Base-by-base conservation (phyloP, 78 protist species). In the Dictyostelium discoideum region DNA sequence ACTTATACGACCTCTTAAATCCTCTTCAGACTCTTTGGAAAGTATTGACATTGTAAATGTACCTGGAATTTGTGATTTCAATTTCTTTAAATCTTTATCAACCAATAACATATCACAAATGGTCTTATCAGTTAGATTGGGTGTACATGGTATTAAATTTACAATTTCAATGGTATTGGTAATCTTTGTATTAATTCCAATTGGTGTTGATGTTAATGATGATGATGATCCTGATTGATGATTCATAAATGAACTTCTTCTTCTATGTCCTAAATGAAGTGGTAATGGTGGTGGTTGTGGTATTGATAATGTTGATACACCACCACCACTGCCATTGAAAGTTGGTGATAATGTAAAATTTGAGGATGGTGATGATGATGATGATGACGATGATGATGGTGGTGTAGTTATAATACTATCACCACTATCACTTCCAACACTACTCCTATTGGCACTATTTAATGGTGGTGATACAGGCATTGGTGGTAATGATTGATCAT, bases 61-160 rank as follows among this genome's bases (percentile, higher is more conserved):
- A 69, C 87, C 95, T 72, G 85, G 95, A n/a, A 90, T 85, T 74
- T 74, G 81, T 5, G 87, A 37, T 74, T 90, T 90, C 3, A 82
- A 63, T 72, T 90, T 90, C 24, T 73, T 80, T 13, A 90, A 65
- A 37, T 90, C 95, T 37, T 90, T 90, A 50, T 90, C 95, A 44
- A 40, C 76, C 5, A 72, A 24, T 20, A 90, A 40, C 83, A 90
- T 24, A 13, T 90, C 95, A 24, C 95, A 90, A 48, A 90, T 90
- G 2, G 95, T 67, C 46, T 50, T 72, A 54, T 90, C 95, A 2
- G 74, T 50, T 8, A 90, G 81, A 39, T 90, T 90, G 2, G 95
- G 95, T 48, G 95, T 90, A 37, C 79, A 72, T 73, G 95, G 95
- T 20, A 90, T 85, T 86, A 90, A 67, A 46, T 65, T 69, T 8